Evolutionary conservation across 768 basidiomycete genomes (phyloP).

Genomic region (Tricholoma matsutake): DNA sequence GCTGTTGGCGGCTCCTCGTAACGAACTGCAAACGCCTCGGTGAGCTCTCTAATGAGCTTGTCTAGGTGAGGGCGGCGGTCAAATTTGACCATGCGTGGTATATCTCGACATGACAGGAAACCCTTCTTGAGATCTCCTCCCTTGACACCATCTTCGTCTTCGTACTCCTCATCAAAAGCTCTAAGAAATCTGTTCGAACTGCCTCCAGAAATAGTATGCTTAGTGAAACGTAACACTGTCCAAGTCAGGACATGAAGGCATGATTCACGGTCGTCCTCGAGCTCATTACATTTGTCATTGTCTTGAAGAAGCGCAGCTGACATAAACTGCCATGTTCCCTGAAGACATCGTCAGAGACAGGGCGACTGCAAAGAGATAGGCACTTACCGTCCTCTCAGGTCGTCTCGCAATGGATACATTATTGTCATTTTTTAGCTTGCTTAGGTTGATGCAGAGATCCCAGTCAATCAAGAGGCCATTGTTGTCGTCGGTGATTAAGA

Average conservation of each 20-base stretch:
- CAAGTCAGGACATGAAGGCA: no score
- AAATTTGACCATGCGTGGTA: neutral
- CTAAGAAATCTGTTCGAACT: no score
- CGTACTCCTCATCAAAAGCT: no score
- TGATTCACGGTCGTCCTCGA: neutral
- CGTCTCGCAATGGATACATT: no score
- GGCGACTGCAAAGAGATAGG: no score
- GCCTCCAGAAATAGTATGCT: no score
- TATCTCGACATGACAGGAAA: neutral
- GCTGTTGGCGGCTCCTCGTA: neutral
- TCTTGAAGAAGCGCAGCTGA: neutral
- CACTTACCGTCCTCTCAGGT: no score
- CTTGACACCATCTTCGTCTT: no score
- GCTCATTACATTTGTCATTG: neutral
- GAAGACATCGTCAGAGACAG: no score
- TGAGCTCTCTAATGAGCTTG: neutral
- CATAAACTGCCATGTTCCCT: no score
- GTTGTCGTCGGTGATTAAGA: neutral
- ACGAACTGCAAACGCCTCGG: neutral
- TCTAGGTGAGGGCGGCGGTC: neutral
- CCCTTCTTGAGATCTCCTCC: neutral
- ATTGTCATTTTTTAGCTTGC: neutral
- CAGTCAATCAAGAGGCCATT: slow-evolving; percentile 1
- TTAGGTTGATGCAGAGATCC: neutral
- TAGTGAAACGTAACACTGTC: no score